Base-by-base conservation (phyloP, 2,329 filamentous ascomycete species). In the Fusarium hainanense region DNA sequence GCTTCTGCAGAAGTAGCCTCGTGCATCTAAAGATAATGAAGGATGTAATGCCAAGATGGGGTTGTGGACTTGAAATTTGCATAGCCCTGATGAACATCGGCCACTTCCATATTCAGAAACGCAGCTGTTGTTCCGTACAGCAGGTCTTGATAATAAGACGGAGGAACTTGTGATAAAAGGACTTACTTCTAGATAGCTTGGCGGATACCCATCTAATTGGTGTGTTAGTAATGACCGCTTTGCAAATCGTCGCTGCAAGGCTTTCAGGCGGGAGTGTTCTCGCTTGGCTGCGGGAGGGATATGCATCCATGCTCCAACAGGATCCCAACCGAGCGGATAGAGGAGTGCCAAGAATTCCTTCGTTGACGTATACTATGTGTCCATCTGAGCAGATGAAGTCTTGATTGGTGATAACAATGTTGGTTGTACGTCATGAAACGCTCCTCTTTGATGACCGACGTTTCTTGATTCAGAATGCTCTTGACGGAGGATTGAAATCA, bases 81-180 rank as follows among this genome's bases (percentile, higher is more conserved):
- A 51, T 51, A 51, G 49, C 30, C 30, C n/a, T 37, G 23, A 21
- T 40, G 13, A 48, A 37, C 23, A 12, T 63, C 59, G 59, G 59
- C 14, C 44, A 21, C 32, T 63, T 56, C 48, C 42, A 32, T 13
- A 47, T 63, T 7, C 25, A 48, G 60, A 16, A 61, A 14, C 3
- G 25, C 5, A 28, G 11, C 9, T 11, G 23, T 7, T 25, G 14
- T 27, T 47, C 25, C 25, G 43, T 28, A 47, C 18, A n/a, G 7
- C 34, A 37, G 34, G 34, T 37, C 10, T 37, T 6, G 34, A 37
- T 5, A 11, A 11, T 37, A 37, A 37, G 34, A n/a, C 34, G 18
- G 18, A 10, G 18, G 18, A n/a, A 37, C 34, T 9, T 12, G 34
- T 37, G 34, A 37, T 37, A 37, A 6, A n/a, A n/a, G 10, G 18